Conservation (phyloP, 169 alveolate species). For the Babesia sp. region DNA sequence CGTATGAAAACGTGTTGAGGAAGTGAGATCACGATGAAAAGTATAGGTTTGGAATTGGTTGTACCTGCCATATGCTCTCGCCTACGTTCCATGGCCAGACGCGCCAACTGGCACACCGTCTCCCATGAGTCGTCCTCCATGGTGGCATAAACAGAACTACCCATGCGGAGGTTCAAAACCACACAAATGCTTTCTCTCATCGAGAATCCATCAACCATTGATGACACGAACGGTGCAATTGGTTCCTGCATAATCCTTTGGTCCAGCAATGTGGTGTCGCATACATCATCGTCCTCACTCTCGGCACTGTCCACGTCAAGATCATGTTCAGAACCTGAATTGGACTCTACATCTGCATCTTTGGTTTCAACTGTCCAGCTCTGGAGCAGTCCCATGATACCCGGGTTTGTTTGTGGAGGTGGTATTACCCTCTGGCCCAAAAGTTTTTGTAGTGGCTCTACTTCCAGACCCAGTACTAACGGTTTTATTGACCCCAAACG, state of each 20-base stretch:
- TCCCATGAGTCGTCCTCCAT: slow-evolving; percentile 47
- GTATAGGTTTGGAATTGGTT: slow-evolving; percentile 10
- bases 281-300: not conserved
- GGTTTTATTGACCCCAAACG: slow-evolving; percentile 28
- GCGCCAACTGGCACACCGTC: slow-evolving; percentile 17
- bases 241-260: slow-evolving; percentile 34
- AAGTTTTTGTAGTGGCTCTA: slow-evolving; percentile 22
- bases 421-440: slow-evolving; percentile 18
- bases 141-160: slow-evolving; percentile 35
- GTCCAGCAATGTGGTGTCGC: slow-evolving; percentile 42
- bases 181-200: slow-evolving; percentile 21
- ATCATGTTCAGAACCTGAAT: not conserved
- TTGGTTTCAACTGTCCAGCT: not conserved
- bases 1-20: slow-evolving; percentile 27
- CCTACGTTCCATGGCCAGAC: slow-evolving; percentile 28
- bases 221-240: slow-evolving; percentile 30
- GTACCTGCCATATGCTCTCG: slow-evolving; percentile 8
- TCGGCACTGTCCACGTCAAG: not conserved
- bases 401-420: not conserved
- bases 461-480: slow-evolving; percentile 34
- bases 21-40: slow-evolving; percentile 27
- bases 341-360: not conserved
- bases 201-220: slow-evolving; percentile 50
- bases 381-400: not conserved
- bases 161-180: slow-evolving; percentile 24